Evolutionary conservation across 2,329 filamentous ascomycete genomes (phyloP), one percentile per base, ranked within the genome.

Genomic region (Penicillium italicum): DNA sequence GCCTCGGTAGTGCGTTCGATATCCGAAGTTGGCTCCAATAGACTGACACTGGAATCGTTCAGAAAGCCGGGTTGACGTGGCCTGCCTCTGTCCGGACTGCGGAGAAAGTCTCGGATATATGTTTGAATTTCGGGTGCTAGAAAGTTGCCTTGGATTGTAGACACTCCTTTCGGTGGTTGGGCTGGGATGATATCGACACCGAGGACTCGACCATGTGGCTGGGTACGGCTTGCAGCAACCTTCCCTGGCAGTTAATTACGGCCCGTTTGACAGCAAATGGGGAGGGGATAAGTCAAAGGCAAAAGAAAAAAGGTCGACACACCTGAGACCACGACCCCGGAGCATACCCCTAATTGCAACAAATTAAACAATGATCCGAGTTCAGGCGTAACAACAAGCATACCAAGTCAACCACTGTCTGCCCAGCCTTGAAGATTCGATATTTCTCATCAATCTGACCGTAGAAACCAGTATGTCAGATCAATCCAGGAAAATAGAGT

Each of bases 151-250:
- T 99, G 94, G 55, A 99, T 91, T 2, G 91, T 91, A 28, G 90
- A 92, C n/a, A 96, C 91, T 22, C 94, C 94, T 67, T 83, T 85
- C 0, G 94, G 94, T 5, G 95, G 93, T 70, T 93, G 88, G 0
- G 91, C 90, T 5, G 94, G 94, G 62, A 99, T 91, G 49, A 99
- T 83, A 72, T 99, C 94, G 66, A 99, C 93, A 11, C 94, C 95
- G 28, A 99, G 79, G 12, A 99, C 86, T 41, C 88, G 84, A 9
- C 92, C 91, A 43, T 82, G 76, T 0, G 92, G 92, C 58, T 83
- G 81, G 5, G 90, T 96, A 50, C 85, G 83, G 58, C 90, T 88
- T 33, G 89, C 78, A 18, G 94, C 94, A 34, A 97, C 91, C 85
- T 95, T 44, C 67, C 37, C 33, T 22, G 37, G 48, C 55, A 26